A percentile compares a stretch with the other conserved stretches of the same genome.
Conservation (phyloP, 805 yeast species). For the Blastobotrys chiropterorum region DNA sequence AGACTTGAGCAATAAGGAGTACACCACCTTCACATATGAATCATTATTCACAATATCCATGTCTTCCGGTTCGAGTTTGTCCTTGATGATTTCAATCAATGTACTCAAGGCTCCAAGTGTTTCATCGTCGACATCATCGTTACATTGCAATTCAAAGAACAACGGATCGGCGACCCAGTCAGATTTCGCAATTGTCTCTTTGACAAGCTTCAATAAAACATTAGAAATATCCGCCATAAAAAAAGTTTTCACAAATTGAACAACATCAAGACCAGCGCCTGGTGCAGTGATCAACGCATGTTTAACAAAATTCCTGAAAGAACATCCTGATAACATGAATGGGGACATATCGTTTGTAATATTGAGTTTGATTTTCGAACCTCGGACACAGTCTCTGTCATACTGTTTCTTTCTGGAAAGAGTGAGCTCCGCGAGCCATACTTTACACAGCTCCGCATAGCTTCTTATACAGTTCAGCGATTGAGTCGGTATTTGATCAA, state of each 20-base stretch:
- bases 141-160: slow-evolving; percentile 30
- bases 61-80: slow-evolving; percentile 1
- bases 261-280: slow-evolving; percentile 2
- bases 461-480: slow-evolving; percentile 53
- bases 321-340: background rate
- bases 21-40: slow-evolving; percentile 31
- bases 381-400: background rate
- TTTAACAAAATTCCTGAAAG: slow-evolving; percentile 12
- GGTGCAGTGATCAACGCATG: slow-evolving; percentile 11
- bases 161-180: slow-evolving; percentile 14
- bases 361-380: background rate
- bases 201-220: slow-evolving; percentile 7
- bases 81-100: slow-evolving; percentile 9
- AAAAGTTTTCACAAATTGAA: slow-evolving; percentile 6
- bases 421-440: background rate
- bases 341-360: background rate
- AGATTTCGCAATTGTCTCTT: slow-evolving; percentile 5
- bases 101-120: slow-evolving; percentile 10
- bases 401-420: background rate
- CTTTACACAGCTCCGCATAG: slow-evolving; percentile 31
- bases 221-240: slow-evolving; percentile 8
- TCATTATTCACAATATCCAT: slow-evolving; percentile 16
- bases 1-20: slow-evolving; percentile 49
- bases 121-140: slow-evolving; percentile 10
- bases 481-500: slow-evolving; percentile 58